Evolutionary conservation across 768 basidiomycete genomes (phyloP).

Genomic region (Leccinum disarticulatum): DNA sequence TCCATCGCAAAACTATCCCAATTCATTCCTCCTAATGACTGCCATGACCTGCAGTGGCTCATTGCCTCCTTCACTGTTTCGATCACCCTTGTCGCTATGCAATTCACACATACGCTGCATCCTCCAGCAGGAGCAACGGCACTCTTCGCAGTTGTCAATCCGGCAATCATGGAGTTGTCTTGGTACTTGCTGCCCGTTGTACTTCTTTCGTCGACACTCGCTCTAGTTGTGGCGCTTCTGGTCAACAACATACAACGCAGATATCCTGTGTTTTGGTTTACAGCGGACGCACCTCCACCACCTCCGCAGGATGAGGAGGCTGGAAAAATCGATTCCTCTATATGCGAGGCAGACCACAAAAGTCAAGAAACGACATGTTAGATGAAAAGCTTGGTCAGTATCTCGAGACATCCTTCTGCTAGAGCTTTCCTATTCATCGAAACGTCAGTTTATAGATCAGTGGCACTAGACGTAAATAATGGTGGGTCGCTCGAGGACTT

Average conservation of each 20-base stretch:
- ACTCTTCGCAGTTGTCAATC: constrained; percentile 46
- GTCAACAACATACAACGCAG: constrained; percentile 52
- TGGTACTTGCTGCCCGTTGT: constrained; percentile 58
- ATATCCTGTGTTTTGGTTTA: constrained; percentile 48
- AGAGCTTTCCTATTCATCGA: constrained; percentile 7
- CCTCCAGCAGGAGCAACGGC: constrained; percentile 61
- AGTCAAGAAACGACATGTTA: background rate
- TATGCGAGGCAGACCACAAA: background rate
- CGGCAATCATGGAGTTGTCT: constrained; percentile 41
- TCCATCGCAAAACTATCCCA: constrained; percentile 52
- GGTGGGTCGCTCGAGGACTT: background rate
- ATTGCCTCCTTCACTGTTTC: constrained; percentile 40
- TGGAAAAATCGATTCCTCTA: background rate
- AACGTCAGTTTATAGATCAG: background rate
- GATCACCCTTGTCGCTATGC: constrained; percentile 47
- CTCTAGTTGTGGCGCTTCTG: constrained; percentile 46
- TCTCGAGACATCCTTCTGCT: background rate
- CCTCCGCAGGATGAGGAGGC: background rate
- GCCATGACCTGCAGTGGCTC: constrained; percentile 46
- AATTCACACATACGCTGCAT: constrained; percentile 51
- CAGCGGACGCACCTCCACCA: constrained; percentile 3
- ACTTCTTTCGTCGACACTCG: constrained; percentile 46
- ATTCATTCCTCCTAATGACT: constrained; percentile 44
- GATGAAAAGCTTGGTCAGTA: constrained; percentile 9
- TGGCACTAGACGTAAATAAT: background rate